phyloP scores from a whole-genome alignment of 257 asterid genomes.

The Solanum rostratum region DNA sequence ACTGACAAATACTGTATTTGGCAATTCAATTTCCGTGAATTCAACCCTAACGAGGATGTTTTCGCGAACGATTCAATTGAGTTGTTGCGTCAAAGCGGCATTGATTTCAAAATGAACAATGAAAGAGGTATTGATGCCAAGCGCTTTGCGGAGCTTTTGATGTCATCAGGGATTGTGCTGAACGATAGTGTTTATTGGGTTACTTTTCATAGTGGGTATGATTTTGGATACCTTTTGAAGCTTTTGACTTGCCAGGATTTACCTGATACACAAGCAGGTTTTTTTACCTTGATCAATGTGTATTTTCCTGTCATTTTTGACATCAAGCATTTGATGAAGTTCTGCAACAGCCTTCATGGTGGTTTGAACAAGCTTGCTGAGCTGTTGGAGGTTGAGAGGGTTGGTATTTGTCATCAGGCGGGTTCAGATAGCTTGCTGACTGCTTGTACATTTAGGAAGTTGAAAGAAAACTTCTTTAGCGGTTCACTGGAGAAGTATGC shows the following conservation, averaged over 20 bases:
- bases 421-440: conserved; percentile 42
- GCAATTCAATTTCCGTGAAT: conserved; percentile 53
- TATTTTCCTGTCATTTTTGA: conserved; percentile 34
- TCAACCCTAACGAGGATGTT: conserved; percentile 31
- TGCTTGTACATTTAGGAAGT: conserved; percentile 23
- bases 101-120: conserved; percentile 23
- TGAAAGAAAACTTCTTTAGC: conserved; percentile 31
- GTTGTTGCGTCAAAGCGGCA: conserved; percentile 30
- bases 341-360: conserved; percentile 36
- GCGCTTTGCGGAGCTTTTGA: conserved; percentile 27
- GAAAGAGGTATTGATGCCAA: conserved; percentile 25
- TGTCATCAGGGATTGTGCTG: conserved; percentile 45
- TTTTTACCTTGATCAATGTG: conserved; percentile 21
- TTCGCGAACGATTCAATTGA: conserved; percentile 34
- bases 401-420: conserved; percentile 35
- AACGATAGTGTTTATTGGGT: conserved; percentile 33
- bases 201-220: conserved; percentile 42
- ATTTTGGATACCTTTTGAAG: conserved; percentile 43
- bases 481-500: conserved; percentile 34
- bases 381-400: conserved; percentile 36
- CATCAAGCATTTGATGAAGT: conserved; percentile 40
- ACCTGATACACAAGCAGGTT: conserved; percentile 31
- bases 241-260: conserved; percentile 20
- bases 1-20: conserved; percentile 23
- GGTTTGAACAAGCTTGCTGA: conserved; percentile 39